These are phyloP conservation scores for Chiua virens DNA, from an alignment of 768 basidiomycete species.

Conservation along the genomic window DNA sequence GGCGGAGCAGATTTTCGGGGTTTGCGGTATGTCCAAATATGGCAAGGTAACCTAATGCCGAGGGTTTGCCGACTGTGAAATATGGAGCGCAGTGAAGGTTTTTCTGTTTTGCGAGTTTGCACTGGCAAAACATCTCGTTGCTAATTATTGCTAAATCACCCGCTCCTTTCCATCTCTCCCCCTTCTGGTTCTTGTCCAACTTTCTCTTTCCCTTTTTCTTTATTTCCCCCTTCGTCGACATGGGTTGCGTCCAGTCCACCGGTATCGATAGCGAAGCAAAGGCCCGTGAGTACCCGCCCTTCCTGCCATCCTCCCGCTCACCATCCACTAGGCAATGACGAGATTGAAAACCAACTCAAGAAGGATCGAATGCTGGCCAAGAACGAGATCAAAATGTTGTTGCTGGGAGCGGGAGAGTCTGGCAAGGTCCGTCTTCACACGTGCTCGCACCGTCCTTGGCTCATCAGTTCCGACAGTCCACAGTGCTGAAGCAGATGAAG, in stretches of 20 bases:
- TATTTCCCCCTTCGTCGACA: constrained; percentile 27
- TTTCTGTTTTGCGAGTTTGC: constrained; percentile 14
- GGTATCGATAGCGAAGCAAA: constrained; percentile 78
- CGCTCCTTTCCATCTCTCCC: constrained; percentile 21
- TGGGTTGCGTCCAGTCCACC: constrained; percentile 77
- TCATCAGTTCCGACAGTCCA: constrained; percentile 51
- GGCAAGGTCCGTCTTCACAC: constrained; percentile 65
- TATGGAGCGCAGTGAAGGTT: constrained; percentile 4
- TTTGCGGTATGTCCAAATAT: constrained; percentile 14
- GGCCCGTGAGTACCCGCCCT: constrained; percentile 59
- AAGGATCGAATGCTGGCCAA: constrained; percentile 84
- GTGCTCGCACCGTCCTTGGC: neutral
- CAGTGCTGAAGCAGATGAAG: constrained; percentile 96
- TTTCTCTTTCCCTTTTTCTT: constrained; percentile 8
- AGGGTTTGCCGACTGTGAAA: constrained; percentile 18
- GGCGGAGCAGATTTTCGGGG: constrained; percentile 10
- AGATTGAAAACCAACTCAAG: constrained; percentile 92
- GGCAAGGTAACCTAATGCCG: constrained; percentile 16
- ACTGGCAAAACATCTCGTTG: constrained; percentile 16
- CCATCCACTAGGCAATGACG: constrained; percentile 71
- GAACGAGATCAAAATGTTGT: constrained; percentile 95
- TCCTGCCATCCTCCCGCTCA: neutral
- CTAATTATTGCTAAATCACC: constrained; percentile 23
- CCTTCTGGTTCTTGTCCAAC: constrained; percentile 1
- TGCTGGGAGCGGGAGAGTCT: constrained; percentile 95